phyloP scores from a whole-genome alignment of 2,329 filamentous ascomycete genomes.

The Emergomyces africanus region DNA sequence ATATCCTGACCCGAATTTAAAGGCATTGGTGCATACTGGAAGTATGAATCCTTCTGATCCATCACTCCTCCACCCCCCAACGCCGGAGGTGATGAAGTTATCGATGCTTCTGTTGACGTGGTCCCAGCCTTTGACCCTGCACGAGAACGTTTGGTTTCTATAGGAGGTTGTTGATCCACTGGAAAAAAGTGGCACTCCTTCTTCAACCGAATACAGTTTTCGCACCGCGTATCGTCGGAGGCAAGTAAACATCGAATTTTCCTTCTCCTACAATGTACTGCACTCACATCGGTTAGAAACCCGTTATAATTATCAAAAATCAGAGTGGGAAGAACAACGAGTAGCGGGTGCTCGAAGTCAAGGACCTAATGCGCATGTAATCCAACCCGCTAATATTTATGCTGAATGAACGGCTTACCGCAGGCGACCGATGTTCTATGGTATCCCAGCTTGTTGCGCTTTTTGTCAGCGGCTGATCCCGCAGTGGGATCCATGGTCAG shows the following conservation, averaged over 20 bases:
- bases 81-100: constrained; percentile 37
- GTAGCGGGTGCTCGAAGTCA: background rate
- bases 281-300: constrained; percentile 1
- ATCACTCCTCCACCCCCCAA: constrained; percentile 17
- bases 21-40: constrained; percentile 24
- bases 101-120: constrained; percentile 33
- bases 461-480: constrained; percentile 43
- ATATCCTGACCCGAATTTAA: constrained; percentile 24
- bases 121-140: constrained; percentile 33
- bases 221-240: constrained; percentile 61
- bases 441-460: constrained; percentile 87
- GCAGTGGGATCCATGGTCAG: constrained; percentile 22
- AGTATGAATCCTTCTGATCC: constrained; percentile 26
- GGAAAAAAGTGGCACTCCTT: constrained; percentile 90
- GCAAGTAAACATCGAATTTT: constrained; percentile 86
- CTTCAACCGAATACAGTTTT: constrained; percentile 86
- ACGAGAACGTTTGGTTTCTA: constrained; percentile 33
- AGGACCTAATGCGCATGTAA: constrained; percentile 4
- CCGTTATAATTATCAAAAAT: constrained; percentile 1
- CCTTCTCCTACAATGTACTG: constrained; percentile 80
- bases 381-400: background rate
- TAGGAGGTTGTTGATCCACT: constrained; percentile 60
- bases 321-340: background rate
- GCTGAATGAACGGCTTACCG: constrained; percentile 49
- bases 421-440: constrained; percentile 92